Evolutionary conservation across 1,139 yeast genomes (phyloP).

Genomic region (Arxiozyma telluris): DNA sequence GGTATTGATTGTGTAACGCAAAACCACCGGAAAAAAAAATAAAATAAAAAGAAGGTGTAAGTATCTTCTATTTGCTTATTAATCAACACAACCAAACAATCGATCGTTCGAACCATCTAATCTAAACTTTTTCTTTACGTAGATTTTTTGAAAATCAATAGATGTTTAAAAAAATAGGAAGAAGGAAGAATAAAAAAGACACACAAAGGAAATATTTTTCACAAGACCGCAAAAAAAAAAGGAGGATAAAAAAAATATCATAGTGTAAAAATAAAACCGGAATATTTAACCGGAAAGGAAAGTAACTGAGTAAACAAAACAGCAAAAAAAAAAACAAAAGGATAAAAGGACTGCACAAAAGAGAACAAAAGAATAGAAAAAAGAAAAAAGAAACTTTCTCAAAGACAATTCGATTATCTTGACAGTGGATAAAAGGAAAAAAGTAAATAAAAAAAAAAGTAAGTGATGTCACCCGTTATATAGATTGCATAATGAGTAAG

Average conservation of each 20-base stretch:
- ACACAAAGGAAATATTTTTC: too few relatives aligned
- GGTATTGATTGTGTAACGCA: background rate
- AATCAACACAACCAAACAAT: background rate
- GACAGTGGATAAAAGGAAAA: background rate
- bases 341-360: too few relatives aligned
- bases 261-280: too few relatives aligned
- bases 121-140: background rate
- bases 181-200: too few relatives aligned
- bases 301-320: too few relatives aligned
- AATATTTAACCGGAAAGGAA: too few relatives aligned
- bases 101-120: background rate
- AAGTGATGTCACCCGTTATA: background rate
- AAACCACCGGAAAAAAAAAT: background rate
- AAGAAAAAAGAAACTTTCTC: background rate
- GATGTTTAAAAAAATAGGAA: background rate
- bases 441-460: too few relatives aligned
- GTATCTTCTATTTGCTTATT: background rate
- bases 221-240: too few relatives aligned
- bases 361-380: too few relatives aligned
- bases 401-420: background rate
- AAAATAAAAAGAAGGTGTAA: background rate
- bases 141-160: background rate
- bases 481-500: background rate
- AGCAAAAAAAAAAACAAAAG: too few relatives aligned
- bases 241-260: too few relatives aligned